Base-by-base conservation (phyloP, 2,329 filamentous ascomycete genomes). In the Sclerotinia spermophila region DNA sequence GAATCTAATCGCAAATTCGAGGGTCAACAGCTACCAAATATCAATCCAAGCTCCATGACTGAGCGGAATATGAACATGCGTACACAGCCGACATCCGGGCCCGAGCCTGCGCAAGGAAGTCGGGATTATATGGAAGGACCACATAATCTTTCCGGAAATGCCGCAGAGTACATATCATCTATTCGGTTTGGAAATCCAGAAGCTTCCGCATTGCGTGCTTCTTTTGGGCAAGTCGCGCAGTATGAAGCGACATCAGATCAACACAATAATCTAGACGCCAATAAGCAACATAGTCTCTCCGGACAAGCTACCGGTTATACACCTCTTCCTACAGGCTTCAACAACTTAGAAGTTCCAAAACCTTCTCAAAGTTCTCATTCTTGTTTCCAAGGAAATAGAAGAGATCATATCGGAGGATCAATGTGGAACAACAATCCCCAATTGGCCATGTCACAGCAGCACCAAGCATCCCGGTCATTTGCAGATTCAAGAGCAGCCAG, bases 81-180 rank as follows among this genome's bases (percentile, higher is more conserved):
- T 6, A 4, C 30, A 17, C 30, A 5, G 1, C 1, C 3, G 3
- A 6, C 27, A 35, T n/a, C 15, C 3, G 13, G 6, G 33, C 5
- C 33, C 2, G 0, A 15, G 0, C 42, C 21, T 19, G 2, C 5
- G 30, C 13, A 38, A 3, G 5, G 21, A 27, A 10, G 0, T 24
- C 21, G 21, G 2, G 2, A 8, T 24, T 2, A 27, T 1, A 19
- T 35, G 4, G 21, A 27, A 3, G 27, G 21, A 48, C 13, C 13
- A 1, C 11, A 24, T 11, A 21, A 38, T 19, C 7, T 45, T 19
- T 24, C 45, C 2, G 21, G 15, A 21, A 3, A 35, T 3, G 5
- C 3, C 8, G 21, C 10, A 3, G 5, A 3, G 6, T 35, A 35
- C 3, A 7, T 13, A 13, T 19, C 19, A 8, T 33, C 21, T 56